These are phyloP conservation scores for Leccinum cinnamomeum DNA, from an alignment of 1,284 basidiomycete species.

Conservation along the genomic window DNA sequence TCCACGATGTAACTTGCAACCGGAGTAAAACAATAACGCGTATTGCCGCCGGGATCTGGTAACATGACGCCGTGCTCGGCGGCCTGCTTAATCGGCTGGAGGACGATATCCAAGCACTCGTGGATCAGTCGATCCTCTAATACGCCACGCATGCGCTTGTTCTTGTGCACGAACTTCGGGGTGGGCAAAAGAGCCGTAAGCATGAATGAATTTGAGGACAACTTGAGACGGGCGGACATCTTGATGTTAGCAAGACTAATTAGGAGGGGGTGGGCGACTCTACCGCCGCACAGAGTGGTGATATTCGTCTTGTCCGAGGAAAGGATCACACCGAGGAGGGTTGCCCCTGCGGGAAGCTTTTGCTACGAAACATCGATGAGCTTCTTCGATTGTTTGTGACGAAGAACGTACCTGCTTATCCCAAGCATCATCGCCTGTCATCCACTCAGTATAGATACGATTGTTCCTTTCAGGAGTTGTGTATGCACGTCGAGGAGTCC, in stretches of 20 bases:
- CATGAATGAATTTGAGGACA: neutral
- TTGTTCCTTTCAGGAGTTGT: neutral
- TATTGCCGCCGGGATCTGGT: neutral
- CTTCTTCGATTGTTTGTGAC: neutral
- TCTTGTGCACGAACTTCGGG: constrained; percentile 7
- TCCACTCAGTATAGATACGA: neutral
- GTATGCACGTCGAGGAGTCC: constrained; percentile 1
- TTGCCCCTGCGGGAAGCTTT: neutral
- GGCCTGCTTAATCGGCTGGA: constrained; percentile 4
- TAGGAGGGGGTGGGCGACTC: neutral
- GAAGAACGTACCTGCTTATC: constrained; percentile 1
- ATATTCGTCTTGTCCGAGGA: neutral
- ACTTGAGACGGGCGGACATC: neutral
- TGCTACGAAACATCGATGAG: neutral
- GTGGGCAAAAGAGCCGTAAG: constrained; percentile 4
- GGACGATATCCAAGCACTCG: constrained; percentile 4
- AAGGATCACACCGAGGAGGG: neutral
- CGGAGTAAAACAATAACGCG: constrained; percentile 4
- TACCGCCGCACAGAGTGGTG: neutral
- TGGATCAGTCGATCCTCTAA: constrained; percentile 3
- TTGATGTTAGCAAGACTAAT: neutral
- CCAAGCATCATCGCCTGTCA: constrained; percentile 13
- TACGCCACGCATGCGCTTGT: neutral
- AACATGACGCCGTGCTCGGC: constrained; percentile 1
- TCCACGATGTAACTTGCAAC: constrained; percentile 4